Evolutionary conservation across 106 monocot genomes (phyloP).

Genomic region (Phalaenopsis aphrodite): DNA sequence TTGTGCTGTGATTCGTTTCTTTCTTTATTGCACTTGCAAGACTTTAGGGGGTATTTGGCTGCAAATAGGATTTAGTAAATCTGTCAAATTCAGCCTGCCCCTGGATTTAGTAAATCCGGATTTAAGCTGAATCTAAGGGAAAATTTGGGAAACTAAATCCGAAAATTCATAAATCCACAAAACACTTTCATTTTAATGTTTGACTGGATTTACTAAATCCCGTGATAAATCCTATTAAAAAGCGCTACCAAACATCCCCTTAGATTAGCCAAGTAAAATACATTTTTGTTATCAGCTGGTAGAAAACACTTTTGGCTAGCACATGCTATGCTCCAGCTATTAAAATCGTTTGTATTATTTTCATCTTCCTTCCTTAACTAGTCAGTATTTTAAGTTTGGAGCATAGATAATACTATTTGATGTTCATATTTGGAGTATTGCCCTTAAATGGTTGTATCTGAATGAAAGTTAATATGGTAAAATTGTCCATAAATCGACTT

Average conservation of each 20-base stretch:
- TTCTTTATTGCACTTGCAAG: neutral
- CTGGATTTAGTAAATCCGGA: no score
- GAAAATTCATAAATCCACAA: no score
- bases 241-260: no score
- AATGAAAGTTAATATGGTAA: neutral
- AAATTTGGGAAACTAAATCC: no score
- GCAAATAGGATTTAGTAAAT: no score
- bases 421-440: neutral
- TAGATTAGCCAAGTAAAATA: neutral
- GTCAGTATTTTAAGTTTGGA: neutral
- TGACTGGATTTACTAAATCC: no score
- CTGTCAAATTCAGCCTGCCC: no score
- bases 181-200: no score
- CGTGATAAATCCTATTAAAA: no score
- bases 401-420: neutral
- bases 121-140: no score
- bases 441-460: neutral
- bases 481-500: neutral
- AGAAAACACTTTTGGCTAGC: neutral
- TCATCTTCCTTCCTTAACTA: neutral
- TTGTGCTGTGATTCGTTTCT: neutral
- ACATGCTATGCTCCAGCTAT: neutral
- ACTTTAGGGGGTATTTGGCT: neutral
- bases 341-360: neutral
- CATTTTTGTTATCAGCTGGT: neutral